phyloP scores from a whole-genome alignment of 176 grass and related monocot genomes.

The Avena sativa region DNA sequence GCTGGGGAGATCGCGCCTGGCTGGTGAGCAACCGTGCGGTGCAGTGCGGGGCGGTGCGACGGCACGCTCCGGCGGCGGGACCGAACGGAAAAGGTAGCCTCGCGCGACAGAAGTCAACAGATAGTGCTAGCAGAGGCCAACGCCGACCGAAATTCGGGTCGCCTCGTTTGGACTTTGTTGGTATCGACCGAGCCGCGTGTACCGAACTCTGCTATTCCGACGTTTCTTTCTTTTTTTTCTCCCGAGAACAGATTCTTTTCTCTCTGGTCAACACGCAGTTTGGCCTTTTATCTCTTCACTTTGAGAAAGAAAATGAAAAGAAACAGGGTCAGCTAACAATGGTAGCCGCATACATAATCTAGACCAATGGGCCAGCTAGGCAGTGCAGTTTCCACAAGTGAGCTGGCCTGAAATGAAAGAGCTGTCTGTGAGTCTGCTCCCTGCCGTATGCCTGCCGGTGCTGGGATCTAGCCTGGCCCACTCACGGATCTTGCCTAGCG shows the following conservation, averaged over 20 bases:
- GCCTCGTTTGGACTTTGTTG: neutral
- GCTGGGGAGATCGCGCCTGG: neutral
- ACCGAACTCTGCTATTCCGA: constrained; percentile 6
- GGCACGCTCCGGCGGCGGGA: neutral
- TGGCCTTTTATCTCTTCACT: neutral
- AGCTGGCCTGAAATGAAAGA: constrained; percentile 22
- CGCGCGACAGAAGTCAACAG: neutral
- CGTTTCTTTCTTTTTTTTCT: neutral
- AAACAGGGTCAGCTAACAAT: neutral
- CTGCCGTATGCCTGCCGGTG: neutral
- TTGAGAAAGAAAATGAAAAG: neutral
- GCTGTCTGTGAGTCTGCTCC: neutral
- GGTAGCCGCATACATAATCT: neutral
- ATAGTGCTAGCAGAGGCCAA: neutral
- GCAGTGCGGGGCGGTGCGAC: neutral
- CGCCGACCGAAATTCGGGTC: neutral
- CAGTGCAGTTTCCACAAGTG: neutral
- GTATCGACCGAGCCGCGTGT: neutral
- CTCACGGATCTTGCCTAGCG: neutral
- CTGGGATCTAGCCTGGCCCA: neutral
- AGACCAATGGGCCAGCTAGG: neutral
- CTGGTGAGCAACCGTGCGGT: too few species aligned
- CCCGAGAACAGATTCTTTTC: too few species aligned
- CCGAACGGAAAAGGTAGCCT: neutral
- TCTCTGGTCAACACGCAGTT: neutral